Base-by-base conservation (phyloP, 805 yeast genomes). In the Cyberlindnera japonica region DNA sequence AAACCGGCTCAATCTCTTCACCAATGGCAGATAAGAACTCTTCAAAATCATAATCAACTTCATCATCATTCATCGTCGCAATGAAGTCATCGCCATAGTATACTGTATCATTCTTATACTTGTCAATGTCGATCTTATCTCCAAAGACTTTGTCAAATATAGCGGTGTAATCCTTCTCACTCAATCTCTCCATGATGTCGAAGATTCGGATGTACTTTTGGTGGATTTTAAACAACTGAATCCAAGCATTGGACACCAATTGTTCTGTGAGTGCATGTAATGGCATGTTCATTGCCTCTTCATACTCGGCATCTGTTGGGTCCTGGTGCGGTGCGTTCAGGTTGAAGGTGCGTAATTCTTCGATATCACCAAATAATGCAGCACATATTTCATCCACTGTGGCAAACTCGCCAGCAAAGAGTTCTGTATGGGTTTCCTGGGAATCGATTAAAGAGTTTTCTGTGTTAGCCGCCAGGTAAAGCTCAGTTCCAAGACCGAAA, bases 131-230 rank as follows among this genome's bases (percentile, higher is more conserved):
- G 20, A 26, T 25, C 43, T 15, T 31, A 25, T 15, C 39, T 8
- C 16, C 43, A 23, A 34, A 37, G 17, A 53, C 15, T 25, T 45
- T 36, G 17, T 50, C 51, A 39, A 42, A 46, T 3, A 53, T 35
- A 7, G 53, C 51, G 22, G 45, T 31, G 28, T 38, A 51, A 28
- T 54, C 57, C 29, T 38, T 40, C 16, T 43, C 41, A 14, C 47
- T 29, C 39, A 51, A 35, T 18, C 32, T 36, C 25, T 45, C 45
- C 14, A 54, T 13, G 5, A 51, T 37, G 3, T 48, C 50, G 32
- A 39, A 48, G 3, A 51, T 33, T 5, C 38, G 43, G 21, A 25
- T 35, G 29, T 37, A 45, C 31, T 37, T 29, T 32, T 32, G 34
- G 21, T 37, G 28, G 10, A 40, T 25, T 19, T 25, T 29, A 16